Evolutionary conservation across 768 basidiomycete genomes (phyloP).

Genomic region (Cystobasidium onofrii): DNA sequence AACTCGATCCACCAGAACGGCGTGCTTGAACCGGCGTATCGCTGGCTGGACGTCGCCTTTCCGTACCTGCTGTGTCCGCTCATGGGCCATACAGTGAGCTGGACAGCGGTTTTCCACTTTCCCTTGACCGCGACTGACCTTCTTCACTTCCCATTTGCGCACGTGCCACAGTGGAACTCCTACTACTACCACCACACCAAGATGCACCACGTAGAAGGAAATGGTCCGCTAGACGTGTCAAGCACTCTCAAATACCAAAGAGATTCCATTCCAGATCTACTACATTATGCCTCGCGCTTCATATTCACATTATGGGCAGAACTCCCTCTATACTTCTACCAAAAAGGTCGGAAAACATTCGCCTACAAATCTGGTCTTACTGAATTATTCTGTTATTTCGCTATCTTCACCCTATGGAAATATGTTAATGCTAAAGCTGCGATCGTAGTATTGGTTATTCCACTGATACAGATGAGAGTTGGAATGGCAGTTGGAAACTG

Average conservation of each 20-base stretch:
- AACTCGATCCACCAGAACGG: conserved; percentile 10
- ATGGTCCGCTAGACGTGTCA: conserved; percentile 18
- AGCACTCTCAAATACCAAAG: conserved; percentile 7
- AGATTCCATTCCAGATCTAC: background rate
- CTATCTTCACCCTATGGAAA: background rate
- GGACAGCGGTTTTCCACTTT: background rate
- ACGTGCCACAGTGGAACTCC: background rate
- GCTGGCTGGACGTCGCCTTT: background rate
- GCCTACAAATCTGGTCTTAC: background rate
- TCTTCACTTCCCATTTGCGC: background rate
- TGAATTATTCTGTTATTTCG: background rate
- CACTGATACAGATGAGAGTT: background rate
- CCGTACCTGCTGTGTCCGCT: conserved; percentile 13
- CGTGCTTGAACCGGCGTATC: background rate
- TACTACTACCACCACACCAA: conserved; percentile 31
- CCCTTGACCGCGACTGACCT: background rate
- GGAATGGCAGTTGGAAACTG: conserved; percentile 25
- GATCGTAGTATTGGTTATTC: background rate
- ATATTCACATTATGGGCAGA: background rate
- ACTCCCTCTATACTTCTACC: conserved; percentile 13
- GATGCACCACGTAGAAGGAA: conserved; percentile 26
- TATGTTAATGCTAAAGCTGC: background rate
- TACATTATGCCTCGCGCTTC: background rate
- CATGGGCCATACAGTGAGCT: conserved; percentile 12
- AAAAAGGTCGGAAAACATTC: background rate